Evolutionary conservation across 495 filamentous ascomycete species (phyloP).

Genomic region (Penicillium tannophilum): DNA sequence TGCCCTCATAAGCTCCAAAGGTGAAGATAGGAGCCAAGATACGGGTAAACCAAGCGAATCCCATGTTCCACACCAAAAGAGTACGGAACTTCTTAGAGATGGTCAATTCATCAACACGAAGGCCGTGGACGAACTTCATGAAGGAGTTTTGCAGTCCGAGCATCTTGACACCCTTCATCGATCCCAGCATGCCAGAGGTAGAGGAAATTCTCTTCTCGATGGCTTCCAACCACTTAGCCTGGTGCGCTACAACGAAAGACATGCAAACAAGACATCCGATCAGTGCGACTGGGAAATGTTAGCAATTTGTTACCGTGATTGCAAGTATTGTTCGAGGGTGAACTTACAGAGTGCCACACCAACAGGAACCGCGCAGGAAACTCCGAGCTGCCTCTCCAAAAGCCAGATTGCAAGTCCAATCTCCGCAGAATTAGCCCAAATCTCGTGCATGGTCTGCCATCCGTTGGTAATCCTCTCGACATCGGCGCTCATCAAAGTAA

Average conservation of each 20-base stretch:
- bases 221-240: slow-evolving; percentile 32
- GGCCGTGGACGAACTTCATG: slow-evolving; percentile 45
- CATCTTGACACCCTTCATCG: slow-evolving; percentile 67
- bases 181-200: slow-evolving; percentile 55
- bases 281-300: slow-evolving; percentile 23
- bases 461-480: slow-evolving; percentile 55
- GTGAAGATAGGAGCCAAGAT: slow-evolving; percentile 55
- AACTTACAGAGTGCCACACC: slow-evolving; percentile 49
- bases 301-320: background rate
- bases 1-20: slow-evolving; percentile 52
- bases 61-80: slow-evolving; percentile 57
- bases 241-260: slow-evolving; percentile 28
- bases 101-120: slow-evolving; percentile 59
- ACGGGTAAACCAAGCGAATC: slow-evolving; percentile 53
- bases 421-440: slow-evolving; percentile 61
- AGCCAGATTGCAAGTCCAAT: slow-evolving; percentile 61
- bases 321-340: slow-evolving; percentile 12
- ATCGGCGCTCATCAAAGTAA: slow-evolving; percentile 67
- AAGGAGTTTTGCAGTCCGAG: slow-evolving; percentile 50
- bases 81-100: slow-evolving; percentile 59
- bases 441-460: slow-evolving; percentile 54
- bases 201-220: slow-evolving; percentile 56
- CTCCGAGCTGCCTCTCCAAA: slow-evolving; percentile 58
- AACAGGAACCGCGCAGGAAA: slow-evolving; percentile 53
- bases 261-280: slow-evolving; percentile 40